Base-by-base conservation (phyloP, 345 rosid species). In the Physaria fendleri region DNA sequence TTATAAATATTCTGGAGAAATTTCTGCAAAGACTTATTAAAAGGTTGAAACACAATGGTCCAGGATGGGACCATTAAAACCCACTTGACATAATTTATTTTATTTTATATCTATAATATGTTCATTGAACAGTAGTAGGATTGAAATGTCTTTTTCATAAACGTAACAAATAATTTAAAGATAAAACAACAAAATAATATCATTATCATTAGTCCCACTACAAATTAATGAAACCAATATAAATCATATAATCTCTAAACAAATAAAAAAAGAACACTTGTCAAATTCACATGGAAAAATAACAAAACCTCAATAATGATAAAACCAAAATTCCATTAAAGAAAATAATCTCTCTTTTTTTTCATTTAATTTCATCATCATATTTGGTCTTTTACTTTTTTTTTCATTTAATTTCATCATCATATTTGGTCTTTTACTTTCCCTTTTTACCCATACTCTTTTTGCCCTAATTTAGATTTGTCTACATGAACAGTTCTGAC, bases 401-500 rank as follows among this genome's bases (percentile, higher is more conserved):
- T 25, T 8, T 18, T 2, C n/a, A 1, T 8, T 28, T 18, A 4
- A 1, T 9, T 45, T 46, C 17, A 13, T 27, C 22, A 29, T 42
- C 33, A 42, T 32, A 4, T 29, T 30, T 20, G 13, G 32, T 42
- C 6, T 15, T 40, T 64, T 23, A 41, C 9, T 30, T 15, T 30
- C 5, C 27, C 9, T 7, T 64, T 52, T 43, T 7, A 42, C 33
- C 33, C 50, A 21, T 57, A n/a, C 57, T 28, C 51, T 39, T 39
- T 66, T 56, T 39, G 20, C 12, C 37, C 43, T 52, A 51, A 20
- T 52, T 59, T 64, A 60, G 30, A 34, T 35, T 43, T 9, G 1
- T 1, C 78, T 80, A 77, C 80, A 78, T 76, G 76, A 80, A 81
- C 1, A 87, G 74, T 66, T 81, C 71, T 20, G 95, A 79, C 52